Base-by-base conservation (phyloP, 2,329 filamentous ascomycete genomes). In the Penicillium glabrum region DNA sequence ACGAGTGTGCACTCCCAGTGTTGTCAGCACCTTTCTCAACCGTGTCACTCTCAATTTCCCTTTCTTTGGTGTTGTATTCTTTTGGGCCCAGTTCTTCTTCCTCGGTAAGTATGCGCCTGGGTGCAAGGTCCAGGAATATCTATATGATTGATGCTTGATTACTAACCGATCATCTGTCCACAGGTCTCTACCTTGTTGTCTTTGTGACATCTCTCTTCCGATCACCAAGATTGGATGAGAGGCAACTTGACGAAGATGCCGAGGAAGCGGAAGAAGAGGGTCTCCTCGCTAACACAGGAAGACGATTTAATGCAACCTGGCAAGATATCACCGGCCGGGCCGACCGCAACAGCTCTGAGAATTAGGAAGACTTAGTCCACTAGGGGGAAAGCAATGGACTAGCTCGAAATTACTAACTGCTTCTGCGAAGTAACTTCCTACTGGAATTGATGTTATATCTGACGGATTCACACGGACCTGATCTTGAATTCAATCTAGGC, bases 31-130 rank as follows among this genome's bases (percentile, higher is more conserved):
- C 0, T 96, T 99, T 75, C 82, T 99, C 62, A 97, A 98, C 75
- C 87, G 93, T 45, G 86, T 97, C 59, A 93, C 90, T 23, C 84
- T 96, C 69, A 96, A 96, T 71, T 99, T 95, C 83, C 93, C 95
- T 6, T 91, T 97, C 71, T 96, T 99, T 69, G 95, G 95, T 11
- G 86, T 89, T 11, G 79, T 98, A n/a, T 85, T 91, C 64, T 99
- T 98, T 75, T 99, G 93, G 92, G 90, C 92, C 0, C 95, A 99
- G 69, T 98, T 97, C 70, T 89, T 84, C 13, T 98, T 99, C 77
- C 77, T 99, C 44, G 89, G 79, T 79, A 73, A 65, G 70, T 35
- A 33, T 33, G 31, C 11, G 14, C 31, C 14, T 6, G 13, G 14
- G 31, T 33, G 31, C 14, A 33, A 33, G 13, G 33, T 35, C n/a